Conservation (phyloP, 495 filamentous ascomycete genomes). For the Daldinia bambusicola region DNA sequence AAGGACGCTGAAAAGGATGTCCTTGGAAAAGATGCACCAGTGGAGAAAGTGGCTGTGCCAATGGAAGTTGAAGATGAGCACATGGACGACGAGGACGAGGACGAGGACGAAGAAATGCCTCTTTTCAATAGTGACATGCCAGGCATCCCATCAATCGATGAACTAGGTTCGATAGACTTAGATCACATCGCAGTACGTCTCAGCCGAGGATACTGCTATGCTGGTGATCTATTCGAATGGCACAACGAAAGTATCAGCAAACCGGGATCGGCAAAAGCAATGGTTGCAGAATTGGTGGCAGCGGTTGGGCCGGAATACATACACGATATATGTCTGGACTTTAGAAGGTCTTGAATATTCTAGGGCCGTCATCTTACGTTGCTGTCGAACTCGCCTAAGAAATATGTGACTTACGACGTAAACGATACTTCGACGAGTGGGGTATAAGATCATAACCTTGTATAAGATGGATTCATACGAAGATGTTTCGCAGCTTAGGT, state of each 20-base stretch:
- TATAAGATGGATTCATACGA: neutral
- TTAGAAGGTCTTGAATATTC: slow-evolving; percentile 21
- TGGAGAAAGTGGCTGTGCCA: slow-evolving; percentile 37
- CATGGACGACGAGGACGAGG: slow-evolving; percentile 17
- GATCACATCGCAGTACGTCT: slow-evolving; percentile 60
- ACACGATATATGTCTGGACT: slow-evolving; percentile 62
- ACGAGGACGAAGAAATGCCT: slow-evolving; percentile 54
- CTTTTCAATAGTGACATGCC: slow-evolving; percentile 80
- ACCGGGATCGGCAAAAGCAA: slow-evolving; percentile 60
- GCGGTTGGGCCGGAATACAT: slow-evolving; percentile 76
- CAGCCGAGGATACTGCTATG: slow-evolving; percentile 43
- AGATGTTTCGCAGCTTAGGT: neutral
- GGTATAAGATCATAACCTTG: neutral
- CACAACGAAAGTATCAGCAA: slow-evolving; percentile 57
- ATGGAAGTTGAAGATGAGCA: slow-evolving; percentile 50
- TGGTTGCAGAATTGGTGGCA: slow-evolving; percentile 80
- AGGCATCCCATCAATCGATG: slow-evolving; percentile 72
- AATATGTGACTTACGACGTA: neutral
- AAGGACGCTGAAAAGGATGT: slow-evolving; percentile 51
- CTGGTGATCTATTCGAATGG: slow-evolving; percentile 73
- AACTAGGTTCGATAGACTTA: slow-evolving; percentile 72
- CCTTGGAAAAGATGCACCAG: slow-evolving; percentile 20
- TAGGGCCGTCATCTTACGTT: neutral
- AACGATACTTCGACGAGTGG: neutral
- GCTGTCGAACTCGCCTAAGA: neutral